phyloP scores from a whole-genome alignment of 148 eudicot species.

The Heliamphora exappendiculata region DNA sequence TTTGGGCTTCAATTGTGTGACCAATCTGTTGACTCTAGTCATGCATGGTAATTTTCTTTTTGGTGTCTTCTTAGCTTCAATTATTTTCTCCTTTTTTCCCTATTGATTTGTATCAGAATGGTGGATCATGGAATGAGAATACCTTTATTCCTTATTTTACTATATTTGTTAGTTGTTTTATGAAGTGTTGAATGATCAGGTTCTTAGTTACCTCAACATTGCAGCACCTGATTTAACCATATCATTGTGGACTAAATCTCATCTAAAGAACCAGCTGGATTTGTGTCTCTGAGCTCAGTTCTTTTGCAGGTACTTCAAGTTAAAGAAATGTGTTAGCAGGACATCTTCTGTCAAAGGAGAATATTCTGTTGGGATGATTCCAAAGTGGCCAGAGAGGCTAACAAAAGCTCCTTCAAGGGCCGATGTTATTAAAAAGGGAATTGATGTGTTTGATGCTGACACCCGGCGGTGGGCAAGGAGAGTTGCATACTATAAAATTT shows the following conservation, averaged over 20 bases:
- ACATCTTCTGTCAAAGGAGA: conserved; percentile 58
- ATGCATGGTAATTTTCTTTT: conserved; percentile 62
- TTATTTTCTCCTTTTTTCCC: neutral
- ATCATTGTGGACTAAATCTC: neutral
- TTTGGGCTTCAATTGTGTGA: conserved; percentile 71
- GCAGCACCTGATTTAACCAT: neutral
- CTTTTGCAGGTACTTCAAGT: conserved; percentile 67
- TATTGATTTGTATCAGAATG: neutral
- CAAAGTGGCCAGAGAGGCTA: conserved; percentile 93
- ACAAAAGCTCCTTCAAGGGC: conserved; percentile 73
- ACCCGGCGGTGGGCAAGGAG: conserved; percentile 76
- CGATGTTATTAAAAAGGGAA: conserved; percentile 55
- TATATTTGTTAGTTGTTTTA: neutral
- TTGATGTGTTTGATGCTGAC: conserved; percentile 81
- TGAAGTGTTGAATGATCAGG: neutral
- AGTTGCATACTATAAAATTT: conserved; percentile 62
- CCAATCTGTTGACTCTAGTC: conserved; percentile 73
- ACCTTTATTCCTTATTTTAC: neutral
- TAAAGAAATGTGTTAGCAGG: conserved; percentile 85
- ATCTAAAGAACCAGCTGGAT: neutral
- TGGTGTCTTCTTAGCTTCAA: neutral
- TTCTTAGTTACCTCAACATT: neutral
- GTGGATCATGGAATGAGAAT: neutral
- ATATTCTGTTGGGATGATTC: conserved; percentile 62
- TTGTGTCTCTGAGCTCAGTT: conserved; percentile 9